Percentiles rank a stretch among this genome's conserved stretches.
Evolutionary conservation across 2,329 filamentous ascomycete species (phyloP).

Genomic region (Xenosphaeropsis pyriputrescens): DNA sequence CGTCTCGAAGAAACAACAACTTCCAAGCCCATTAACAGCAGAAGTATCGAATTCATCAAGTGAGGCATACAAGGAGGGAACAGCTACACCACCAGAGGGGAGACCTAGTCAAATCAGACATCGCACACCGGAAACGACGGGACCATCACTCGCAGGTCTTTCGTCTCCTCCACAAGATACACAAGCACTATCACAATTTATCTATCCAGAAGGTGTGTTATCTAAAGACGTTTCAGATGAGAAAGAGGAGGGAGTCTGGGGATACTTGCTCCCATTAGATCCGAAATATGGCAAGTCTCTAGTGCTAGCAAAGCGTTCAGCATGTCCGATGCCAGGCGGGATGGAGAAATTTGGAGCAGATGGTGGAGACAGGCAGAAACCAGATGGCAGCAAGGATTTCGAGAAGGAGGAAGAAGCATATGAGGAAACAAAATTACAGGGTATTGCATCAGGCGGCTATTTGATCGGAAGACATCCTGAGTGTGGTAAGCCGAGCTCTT

Average conservation of each 20-base stretch:
- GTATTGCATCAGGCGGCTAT: constrained; percentile 64
- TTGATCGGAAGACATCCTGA: constrained; percentile 86
- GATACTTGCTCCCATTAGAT: constrained; percentile 77
- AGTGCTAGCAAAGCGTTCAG: constrained; percentile 60
- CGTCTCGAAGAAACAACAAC: constrained; percentile 46
- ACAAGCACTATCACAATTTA: constrained; percentile 67
- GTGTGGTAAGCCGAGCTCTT: constrained; percentile 52
- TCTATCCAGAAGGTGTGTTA: constrained; percentile 55
- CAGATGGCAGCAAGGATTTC: constrained; percentile 27
- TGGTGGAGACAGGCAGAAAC: constrained; percentile 21
- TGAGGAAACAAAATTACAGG: constrained; percentile 44
- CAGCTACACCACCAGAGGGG: constrained; percentile 52
- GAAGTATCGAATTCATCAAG: constrained; percentile 43
- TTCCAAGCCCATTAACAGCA: constrained; percentile 71
- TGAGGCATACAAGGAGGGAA: constrained; percentile 47
- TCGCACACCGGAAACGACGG: constrained; percentile 21
- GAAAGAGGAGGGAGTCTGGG: constrained; percentile 67
- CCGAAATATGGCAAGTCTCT: constrained; percentile 51
- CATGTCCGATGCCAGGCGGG: constrained; percentile 46
- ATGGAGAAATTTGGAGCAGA: constrained; percentile 23
- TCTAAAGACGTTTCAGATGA: constrained; percentile 79
- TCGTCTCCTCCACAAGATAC: constrained; percentile 59
- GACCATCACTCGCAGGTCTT: constrained; percentile 13
- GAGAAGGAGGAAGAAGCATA: constrained; percentile 42
- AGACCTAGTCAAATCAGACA: constrained; percentile 35